Base-by-base conservation (phyloP, 352 stramenopile species). In the Phytophthora sansomeana region DNA sequence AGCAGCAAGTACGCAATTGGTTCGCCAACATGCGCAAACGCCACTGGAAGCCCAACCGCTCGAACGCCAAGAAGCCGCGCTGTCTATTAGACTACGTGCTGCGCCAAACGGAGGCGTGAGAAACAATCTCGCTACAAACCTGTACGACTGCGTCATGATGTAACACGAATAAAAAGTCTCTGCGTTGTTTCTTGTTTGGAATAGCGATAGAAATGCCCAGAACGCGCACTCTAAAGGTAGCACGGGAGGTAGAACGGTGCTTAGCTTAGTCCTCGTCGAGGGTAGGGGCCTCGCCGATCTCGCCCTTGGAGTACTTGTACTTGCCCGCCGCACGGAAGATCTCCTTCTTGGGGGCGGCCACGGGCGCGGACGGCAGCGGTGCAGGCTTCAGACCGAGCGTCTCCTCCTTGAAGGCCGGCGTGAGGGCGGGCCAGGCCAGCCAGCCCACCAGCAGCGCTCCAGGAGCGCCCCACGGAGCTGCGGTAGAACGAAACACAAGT, bases 1-100 rank as follows among this genome's bases (percentile, higher is more conserved):
- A 94, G 68, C 86, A 93, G 54, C 87, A 96, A 58, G 86, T 96
- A 58, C 86, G 86, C 62, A 94, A 96, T 57, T 96, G 87, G 87
- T 96, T 96, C 69, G 86, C 87, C 17, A 96, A 96, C 62, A 96
- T 96, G 85, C 87, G 87, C 46, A 96, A 96, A 61, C 85, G 87
- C 46, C 87, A 96, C 68, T 96, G 87, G 87, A 94, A 93, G 51
- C 87, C 87, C n/a, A 90, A 79, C 36, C 70, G 72, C 28, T 32
- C 69, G n/a, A 87, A 78, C 43, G 52, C 70, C 16, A 93, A 93
- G 75, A 92, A 91, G 63, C 87, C 87, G 36, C 85, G 87, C 35
- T 92, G 83, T 60, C 65, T 95, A 33, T 58, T 95, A 14, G 87
- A 95, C 51, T 77, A 92, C 32, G 76, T 95, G 32, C 67, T 95